Evolutionary conservation across 2,329 filamentous ascomycete genomes (phyloP), one percentile per base, ranked within the genome.

Genomic region (Albophoma yamanashiensis): DNA sequence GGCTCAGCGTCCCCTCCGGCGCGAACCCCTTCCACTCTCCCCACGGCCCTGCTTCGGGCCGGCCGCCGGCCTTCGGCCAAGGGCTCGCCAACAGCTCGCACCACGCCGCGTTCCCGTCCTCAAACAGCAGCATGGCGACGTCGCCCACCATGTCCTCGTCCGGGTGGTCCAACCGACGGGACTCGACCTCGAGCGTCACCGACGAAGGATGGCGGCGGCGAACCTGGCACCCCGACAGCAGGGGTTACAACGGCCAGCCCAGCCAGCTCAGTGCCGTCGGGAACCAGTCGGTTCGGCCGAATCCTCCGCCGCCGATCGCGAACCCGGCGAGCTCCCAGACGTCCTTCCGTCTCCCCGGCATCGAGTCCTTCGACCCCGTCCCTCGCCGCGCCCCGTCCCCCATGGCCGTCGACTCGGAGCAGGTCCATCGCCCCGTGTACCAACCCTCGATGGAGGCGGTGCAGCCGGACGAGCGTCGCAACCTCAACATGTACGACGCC

Each of bases 201-300:
- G 91, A 96, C 63, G 87, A 91, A 50, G 89, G 90, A 59, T 90
- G 87, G 83, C 85, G 92, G 64, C 81, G 92, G 63, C 84, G 92
- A 58, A 97, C 92, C 3, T 97, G 92, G 92, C 92, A 97, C 73
- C 90, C 91, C 0, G 89, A 91, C 63, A 89, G 86, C 61, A 81
- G 83, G 20, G 82, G 82, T 63, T 85, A 85, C 62, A 80, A 81
- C 62, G 78, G 85, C 39, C 84, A 87, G 56, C 82, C 83, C 20
- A 89, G 87, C 17, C 92, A 89, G 73, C 73, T 96, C 58, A 89
- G 84, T 67, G 89, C 90, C 64, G 89, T 91, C 45, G 85, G 89
- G 62, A 91, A 86, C 6, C 85, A 89, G 68, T 85, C 78, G 64
- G 81, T 76, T 74, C 83, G 75, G 70, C 84, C 70, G 67, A 83